Conservation (phyloP, 306 rosid species). For the Calophaca sinica region DNA sequence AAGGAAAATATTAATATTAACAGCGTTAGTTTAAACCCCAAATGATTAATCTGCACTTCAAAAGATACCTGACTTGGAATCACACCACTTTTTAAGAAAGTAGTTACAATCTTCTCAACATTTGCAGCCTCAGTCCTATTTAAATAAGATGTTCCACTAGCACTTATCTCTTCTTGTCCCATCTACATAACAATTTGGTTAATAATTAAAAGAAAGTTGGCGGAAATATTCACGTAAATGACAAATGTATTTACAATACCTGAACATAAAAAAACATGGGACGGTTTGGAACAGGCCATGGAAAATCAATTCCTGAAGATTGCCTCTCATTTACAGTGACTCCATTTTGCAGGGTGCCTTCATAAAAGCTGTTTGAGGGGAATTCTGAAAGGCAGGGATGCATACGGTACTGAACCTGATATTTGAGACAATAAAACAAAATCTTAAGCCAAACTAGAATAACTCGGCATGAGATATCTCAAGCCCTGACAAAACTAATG, state of each 20-base stretch:
- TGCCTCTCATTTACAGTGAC: slow-evolving; percentile 97
- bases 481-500: neutral
- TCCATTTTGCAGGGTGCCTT: slow-evolving; percentile 98
- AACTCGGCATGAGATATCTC: slow-evolving; percentile 11
- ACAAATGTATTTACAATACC: slow-evolving; percentile 55
- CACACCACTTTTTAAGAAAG: slow-evolving; percentile 97
- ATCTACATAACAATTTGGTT: slow-evolving; percentile 62
- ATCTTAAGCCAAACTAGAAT: slow-evolving; percentile 18
- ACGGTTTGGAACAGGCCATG: slow-evolving; percentile 99
- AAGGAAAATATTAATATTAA: slow-evolving; percentile 14
- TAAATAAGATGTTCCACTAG: slow-evolving; percentile 96
- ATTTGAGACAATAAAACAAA: slow-evolving; percentile 39
- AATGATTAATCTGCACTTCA: slow-evolving; percentile 4
- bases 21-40: slow-evolving; percentile 1
- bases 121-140: slow-evolving; percentile 99
- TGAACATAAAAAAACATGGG: slow-evolving; percentile 99
- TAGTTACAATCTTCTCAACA: slow-evolving; percentile 98
- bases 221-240: neutral
- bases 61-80: slow-evolving; percentile 89
- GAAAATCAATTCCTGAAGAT: slow-evolving; percentile 94
- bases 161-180: slow-evolving; percentile 99
- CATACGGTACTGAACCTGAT: slow-evolving; percentile 99
- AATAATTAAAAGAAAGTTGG: slow-evolving; percentile 20
- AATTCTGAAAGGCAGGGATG: slow-evolving; percentile 97
- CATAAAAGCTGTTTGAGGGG: slow-evolving; percentile 98